Percentiles rank a stretch among this genome's conserved stretches.
These are phyloP conservation scores for Populus hybrid DNA, from an alignment of 441 rosid species.

Conservation along the genomic window DNA sequence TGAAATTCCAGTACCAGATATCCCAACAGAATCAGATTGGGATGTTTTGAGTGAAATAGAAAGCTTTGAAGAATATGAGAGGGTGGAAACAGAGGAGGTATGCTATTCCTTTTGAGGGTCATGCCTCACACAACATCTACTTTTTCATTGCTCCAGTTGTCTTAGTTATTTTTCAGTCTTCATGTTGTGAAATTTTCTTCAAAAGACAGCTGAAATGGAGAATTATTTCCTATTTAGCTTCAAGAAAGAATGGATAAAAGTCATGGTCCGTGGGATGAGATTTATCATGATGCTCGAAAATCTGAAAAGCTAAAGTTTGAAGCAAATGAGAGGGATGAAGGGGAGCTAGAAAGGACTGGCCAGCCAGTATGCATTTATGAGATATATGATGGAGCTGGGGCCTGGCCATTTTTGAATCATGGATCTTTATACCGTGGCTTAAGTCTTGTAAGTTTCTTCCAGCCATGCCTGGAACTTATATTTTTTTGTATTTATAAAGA, in stretches of 20 bases:
- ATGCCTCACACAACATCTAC: background rate
- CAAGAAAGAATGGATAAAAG: slow-evolving; percentile 79
- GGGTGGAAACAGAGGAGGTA: slow-evolving; percentile 88
- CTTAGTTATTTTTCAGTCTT: background rate
- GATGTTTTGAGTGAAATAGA: slow-evolving; percentile 62
- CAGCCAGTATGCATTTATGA: slow-evolving; percentile 93
- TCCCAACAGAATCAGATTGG: slow-evolving; percentile 70
- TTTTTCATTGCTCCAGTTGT: background rate
- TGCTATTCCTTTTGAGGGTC: slow-evolving; percentile 25
- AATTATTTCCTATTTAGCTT: slow-evolving; percentile 45
- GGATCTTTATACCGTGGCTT: slow-evolving; percentile 95
- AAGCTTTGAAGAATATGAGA: slow-evolving; percentile 69
- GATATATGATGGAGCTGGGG: slow-evolving; percentile 85
- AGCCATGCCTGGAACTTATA: slow-evolving; percentile 7
- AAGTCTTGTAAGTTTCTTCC: slow-evolving; percentile 76
- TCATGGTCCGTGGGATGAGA: slow-evolving; percentile 80
- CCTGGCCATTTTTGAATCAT: slow-evolving; percentile 98
- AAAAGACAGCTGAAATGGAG: slow-evolving; percentile 22
- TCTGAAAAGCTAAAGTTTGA: slow-evolving; percentile 88
- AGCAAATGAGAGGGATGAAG: slow-evolving; percentile 94
- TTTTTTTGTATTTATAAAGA: background rate
- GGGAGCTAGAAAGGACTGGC: slow-evolving; percentile 97
- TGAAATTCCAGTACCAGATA: slow-evolving; percentile 40
- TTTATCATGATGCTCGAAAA: slow-evolving; percentile 85
- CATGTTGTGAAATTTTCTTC: background rate